These are phyloP conservation scores for Arthrobotrys sphaeroides DNA, from an alignment of 2,329 filamentous ascomycete species.

Conservation along the genomic window DNA sequence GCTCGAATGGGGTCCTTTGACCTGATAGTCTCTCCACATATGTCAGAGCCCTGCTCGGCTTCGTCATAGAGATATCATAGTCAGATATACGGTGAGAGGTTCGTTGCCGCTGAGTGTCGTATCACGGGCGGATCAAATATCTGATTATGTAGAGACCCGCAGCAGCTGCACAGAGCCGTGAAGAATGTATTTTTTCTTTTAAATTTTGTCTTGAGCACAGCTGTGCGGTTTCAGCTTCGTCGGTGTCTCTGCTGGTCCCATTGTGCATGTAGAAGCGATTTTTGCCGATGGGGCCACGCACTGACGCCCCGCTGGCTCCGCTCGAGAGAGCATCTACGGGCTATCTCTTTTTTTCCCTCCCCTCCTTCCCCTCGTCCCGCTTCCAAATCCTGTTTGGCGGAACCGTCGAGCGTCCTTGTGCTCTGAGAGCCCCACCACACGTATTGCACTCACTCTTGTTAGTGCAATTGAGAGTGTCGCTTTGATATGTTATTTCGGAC, in stretches of 20 bases:
- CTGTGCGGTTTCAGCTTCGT: not conserved
- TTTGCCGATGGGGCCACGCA: conserved; percentile 40
- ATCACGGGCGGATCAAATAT: conserved; percentile 2
- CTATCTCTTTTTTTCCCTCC: not conserved
- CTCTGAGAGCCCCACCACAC: conserved; percentile 20
- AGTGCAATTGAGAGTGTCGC: not conserved
- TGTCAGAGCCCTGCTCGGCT: not conserved
- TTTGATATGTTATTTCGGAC: not conserved
- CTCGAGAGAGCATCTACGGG: conserved; percentile 43
- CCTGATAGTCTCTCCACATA: conserved; percentile 13
- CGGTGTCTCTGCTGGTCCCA: not conserved
- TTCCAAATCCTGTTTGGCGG: conserved; percentile 55
- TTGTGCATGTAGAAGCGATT: not conserved
- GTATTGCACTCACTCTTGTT: not conserved
- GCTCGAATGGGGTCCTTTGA: not conserved
- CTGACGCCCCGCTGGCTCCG: conserved; percentile 33
- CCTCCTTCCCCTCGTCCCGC: conserved; percentile 42
- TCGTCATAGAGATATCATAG: conserved; percentile 23
- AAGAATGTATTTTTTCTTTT: conserved; percentile 20
- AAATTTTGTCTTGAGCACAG: not conserved
- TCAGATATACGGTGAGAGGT: not conserved
- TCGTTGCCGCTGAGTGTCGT: conserved; percentile 10
- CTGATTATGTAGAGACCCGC: not conserved
- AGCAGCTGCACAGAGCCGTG: not conserved
- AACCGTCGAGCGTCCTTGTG: conserved; percentile 39